Percentiles rank a stretch among this genome's conserved stretches.
Evolutionary conservation across 2,329 filamentous ascomycete genomes (phyloP).

Genomic region (Hirsutella thompsonii): DNA sequence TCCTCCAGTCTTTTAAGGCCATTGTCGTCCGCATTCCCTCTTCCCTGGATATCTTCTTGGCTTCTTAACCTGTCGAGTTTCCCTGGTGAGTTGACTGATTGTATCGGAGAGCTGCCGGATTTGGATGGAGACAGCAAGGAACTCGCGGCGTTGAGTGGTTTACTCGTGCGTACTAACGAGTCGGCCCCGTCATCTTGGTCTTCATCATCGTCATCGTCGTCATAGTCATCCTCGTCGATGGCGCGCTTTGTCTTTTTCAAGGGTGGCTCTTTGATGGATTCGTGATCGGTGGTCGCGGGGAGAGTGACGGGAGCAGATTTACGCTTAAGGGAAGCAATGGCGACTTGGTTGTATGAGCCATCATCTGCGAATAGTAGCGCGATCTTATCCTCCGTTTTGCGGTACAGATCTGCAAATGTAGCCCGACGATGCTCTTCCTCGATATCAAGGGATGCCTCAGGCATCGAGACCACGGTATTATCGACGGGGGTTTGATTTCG

Average conservation of each 20-base stretch:
- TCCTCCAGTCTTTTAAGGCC: constrained; percentile 88
- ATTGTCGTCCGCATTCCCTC: constrained; percentile 66
- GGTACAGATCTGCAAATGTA: constrained; percentile 67
- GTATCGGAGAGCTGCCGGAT: constrained; percentile 54
- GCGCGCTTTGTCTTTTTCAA: constrained; percentile 63
- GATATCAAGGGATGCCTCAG: constrained; percentile 46
- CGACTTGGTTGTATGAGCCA: constrained; percentile 36
- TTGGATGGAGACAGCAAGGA: constrained; percentile 56
- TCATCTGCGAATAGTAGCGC: constrained; percentile 57
- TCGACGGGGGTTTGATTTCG: constrained; percentile 39
- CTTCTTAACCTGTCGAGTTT: constrained; percentile 43
- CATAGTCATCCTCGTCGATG: constrained; percentile 78
- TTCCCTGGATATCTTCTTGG: constrained; percentile 32
- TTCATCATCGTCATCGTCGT: constrained; percentile 70
- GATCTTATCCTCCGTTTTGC: constrained; percentile 64
- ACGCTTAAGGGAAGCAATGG: constrained; percentile 40
- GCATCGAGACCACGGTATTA: constrained; percentile 36
- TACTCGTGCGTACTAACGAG: constrained; percentile 28
- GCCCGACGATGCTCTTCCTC: constrained; percentile 60
- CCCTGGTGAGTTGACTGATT: constrained; percentile 47
- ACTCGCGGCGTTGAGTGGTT: constrained; percentile 39
- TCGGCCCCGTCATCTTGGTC: constrained; percentile 51
- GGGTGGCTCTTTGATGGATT: constrained; percentile 45
- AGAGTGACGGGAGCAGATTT: constrained; percentile 28
- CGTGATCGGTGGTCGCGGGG: constrained; percentile 45